Percentiles rank a stretch among this genome's conserved stretches.
Conservation (phyloP, 164 flowering plant species). For the Vitis labrusca region DNA sequence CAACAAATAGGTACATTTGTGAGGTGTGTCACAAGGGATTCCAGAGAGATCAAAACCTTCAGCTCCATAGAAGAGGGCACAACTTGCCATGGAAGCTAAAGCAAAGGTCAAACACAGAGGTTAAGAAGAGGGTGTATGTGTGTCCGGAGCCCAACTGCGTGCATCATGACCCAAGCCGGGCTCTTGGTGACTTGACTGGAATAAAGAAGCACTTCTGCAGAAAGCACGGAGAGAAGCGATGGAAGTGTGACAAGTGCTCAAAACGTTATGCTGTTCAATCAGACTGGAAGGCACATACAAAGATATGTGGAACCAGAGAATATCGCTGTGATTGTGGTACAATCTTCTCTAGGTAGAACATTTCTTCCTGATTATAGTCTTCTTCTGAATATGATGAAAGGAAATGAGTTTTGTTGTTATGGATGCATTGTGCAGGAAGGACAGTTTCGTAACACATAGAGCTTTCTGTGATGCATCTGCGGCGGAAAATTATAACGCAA, state of each 20-base stretch:
- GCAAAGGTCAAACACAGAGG: slow-evolving; percentile 21
- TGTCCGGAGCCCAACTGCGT: slow-evolving; percentile 29
- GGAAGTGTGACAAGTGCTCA: slow-evolving; percentile 36
- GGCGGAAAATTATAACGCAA: slow-evolving; percentile 19
- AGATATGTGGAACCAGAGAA: slow-evolving; percentile 29
- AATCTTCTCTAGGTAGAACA: slow-evolving; percentile 24
- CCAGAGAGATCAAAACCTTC: slow-evolving; percentile 33
- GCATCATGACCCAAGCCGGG: slow-evolving; percentile 28
- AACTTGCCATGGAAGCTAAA: slow-evolving; percentile 34
- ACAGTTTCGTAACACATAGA: slow-evolving; percentile 32
- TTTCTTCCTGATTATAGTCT: not conserved
- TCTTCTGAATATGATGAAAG: too few relatives aligned
- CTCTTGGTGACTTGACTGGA: slow-evolving; percentile 31
- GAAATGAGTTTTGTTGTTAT: not conserved
- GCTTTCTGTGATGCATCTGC: slow-evolving; percentile 31
- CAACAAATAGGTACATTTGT: slow-evolving; percentile 25
- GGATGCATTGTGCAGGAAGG: slow-evolving; percentile 18
- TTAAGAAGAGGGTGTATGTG: slow-evolving; percentile 31
- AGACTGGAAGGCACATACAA: slow-evolving; percentile 31
- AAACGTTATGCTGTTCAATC: slow-evolving; percentile 33
- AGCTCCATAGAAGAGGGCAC: slow-evolving; percentile 31
- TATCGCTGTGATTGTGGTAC: slow-evolving; percentile 32
- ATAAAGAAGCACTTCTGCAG: slow-evolving; percentile 35
- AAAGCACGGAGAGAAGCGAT: slow-evolving; percentile 32
- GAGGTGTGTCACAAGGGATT: slow-evolving; percentile 35